Evolutionary conservation across 371 early-diverging fungal genomes (phyloP), one percentile per base, ranked within the genome.

Genomic region (Fennellomyces sp.): DNA sequence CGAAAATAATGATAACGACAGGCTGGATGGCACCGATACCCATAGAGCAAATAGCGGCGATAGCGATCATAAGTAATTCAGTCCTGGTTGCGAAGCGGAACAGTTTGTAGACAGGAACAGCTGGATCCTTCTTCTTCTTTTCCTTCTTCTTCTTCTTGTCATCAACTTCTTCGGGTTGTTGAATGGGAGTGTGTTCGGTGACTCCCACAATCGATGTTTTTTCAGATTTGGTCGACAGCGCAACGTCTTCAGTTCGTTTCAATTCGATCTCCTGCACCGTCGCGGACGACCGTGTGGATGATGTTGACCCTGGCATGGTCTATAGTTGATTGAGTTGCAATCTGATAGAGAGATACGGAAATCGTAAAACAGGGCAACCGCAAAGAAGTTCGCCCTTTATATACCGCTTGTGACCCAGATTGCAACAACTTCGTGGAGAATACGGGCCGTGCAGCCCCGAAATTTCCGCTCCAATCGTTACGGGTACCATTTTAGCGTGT

Each of bases 11-110:
- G 42, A 78, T 78, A 1, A 70, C 60, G 0, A 67, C 67, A 2
- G 79, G 79, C 47, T 79, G 79, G 15, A 73, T 39, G 28, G 76
- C 76, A n/a, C 79, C 79, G 29, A 70, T 61, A 52, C 68, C 64
- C 12, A 61, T 41, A 4, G 76, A 73, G 21, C 55, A 66, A 12
- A 71, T 35, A 0, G 50, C n/a, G 7, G 73, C 71, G 29, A 67
- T 60, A 10, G 54, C 0, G 30, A 75, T 68, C 68, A 75, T 52
- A 2, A 69, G 23, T 5, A 61, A 12, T 42, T 73, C 75, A 0
- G 35, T n/a, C 25, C 36, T 52, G 10, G 67, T 67, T 11, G 75
- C 72, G 51, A 77, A 77, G 25, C 74, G 74, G 49, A 77, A 77
- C 5, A 77, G 65, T 23, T 56, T 52, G 31, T 56, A 56, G 11